Conservation (phyloP, 495 filamentous ascomycete species). For the Lasiosphaeria ovina region DNA sequence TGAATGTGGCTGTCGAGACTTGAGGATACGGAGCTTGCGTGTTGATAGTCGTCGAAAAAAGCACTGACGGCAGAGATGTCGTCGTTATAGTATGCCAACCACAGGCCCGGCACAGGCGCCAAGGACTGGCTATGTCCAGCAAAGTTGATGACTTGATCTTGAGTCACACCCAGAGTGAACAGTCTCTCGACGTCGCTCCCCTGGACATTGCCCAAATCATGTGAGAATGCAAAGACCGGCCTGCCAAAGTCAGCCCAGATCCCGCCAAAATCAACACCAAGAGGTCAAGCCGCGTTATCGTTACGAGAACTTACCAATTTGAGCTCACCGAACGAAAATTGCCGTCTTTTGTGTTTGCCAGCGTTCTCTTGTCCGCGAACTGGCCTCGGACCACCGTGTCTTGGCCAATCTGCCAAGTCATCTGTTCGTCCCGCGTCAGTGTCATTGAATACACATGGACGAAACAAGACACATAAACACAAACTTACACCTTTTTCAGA, state of each 20-base stretch:
- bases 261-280: neutral
- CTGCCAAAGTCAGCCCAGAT: constrained; percentile 28
- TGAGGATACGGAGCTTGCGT: constrained; percentile 50
- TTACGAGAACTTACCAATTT: constrained; percentile 47
- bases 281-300: neutral
- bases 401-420: constrained; percentile 64
- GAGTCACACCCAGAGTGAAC: constrained; percentile 80
- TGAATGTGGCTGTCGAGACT: constrained; percentile 69
- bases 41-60: constrained; percentile 69
- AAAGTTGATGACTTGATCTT: constrained; percentile 71
- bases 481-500: constrained; percentile 35
- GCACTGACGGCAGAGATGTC: constrained; percentile 58
- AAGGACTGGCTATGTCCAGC: constrained; percentile 66
- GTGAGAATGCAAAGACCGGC: constrained; percentile 87
- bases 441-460: too few species aligned
- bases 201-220: constrained; percentile 58
- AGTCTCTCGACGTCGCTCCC: constrained; percentile 40
- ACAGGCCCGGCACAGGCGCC: constrained; percentile 68
- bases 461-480: too few species aligned
- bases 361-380: constrained; percentile 61
- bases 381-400: constrained; percentile 61
- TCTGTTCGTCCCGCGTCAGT: constrained; percentile 16
- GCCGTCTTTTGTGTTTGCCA: constrained; percentile 64
- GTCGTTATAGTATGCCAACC: constrained; percentile 66
- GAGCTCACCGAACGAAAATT: constrained; percentile 69